phyloP scores from a whole-genome alignment of 768 basidiomycete species.

The Leccinum longicurvipes region DNA sequence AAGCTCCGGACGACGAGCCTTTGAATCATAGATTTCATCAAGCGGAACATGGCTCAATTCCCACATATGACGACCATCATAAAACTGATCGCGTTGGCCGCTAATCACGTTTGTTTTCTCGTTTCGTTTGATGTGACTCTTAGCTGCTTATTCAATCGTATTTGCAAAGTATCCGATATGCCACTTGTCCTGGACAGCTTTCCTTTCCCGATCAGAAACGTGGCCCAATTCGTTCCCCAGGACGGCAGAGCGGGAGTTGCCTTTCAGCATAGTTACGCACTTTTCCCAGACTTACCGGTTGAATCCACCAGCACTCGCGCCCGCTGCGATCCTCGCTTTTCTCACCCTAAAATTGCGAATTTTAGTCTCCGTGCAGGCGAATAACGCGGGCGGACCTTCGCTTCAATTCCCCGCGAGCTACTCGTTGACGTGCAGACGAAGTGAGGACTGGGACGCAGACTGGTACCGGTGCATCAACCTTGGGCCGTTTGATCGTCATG shows the following conservation, averaged over 20 bases:
- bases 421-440: slow-evolving; percentile 21
- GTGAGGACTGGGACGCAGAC: slow-evolving; percentile 66
- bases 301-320: slow-evolving; percentile 57
- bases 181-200: slow-evolving; percentile 56
- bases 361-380: slow-evolving; percentile 2
- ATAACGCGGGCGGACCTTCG: neutral
- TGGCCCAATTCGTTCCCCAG: slow-evolving; percentile 57
- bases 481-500: slow-evolving; percentile 30
- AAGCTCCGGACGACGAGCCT: neutral
- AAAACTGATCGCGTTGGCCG: slow-evolving; percentile 63
- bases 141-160: slow-evolving; percentile 5
- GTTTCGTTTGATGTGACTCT: slow-evolving; percentile 14
- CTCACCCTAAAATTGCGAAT: slow-evolving; percentile 46
- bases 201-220: slow-evolving; percentile 35
- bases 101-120: slow-evolving; percentile 48
- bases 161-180: slow-evolving; percentile 57
- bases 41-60: slow-evolving; percentile 36
- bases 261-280: slow-evolving; percentile 31
- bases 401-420: slow-evolving; percentile 15
- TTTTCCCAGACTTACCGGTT: slow-evolving; percentile 47
- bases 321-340: slow-evolving; percentile 71
- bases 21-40: slow-evolving; percentile 49
- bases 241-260: slow-evolving; percentile 15
- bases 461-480: slow-evolving; percentile 57
- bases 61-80: slow-evolving; percentile 49